phyloP scores from a whole-genome alignment of 176 grass and related monocot genomes.

The Musa schizocarpa region DNA sequence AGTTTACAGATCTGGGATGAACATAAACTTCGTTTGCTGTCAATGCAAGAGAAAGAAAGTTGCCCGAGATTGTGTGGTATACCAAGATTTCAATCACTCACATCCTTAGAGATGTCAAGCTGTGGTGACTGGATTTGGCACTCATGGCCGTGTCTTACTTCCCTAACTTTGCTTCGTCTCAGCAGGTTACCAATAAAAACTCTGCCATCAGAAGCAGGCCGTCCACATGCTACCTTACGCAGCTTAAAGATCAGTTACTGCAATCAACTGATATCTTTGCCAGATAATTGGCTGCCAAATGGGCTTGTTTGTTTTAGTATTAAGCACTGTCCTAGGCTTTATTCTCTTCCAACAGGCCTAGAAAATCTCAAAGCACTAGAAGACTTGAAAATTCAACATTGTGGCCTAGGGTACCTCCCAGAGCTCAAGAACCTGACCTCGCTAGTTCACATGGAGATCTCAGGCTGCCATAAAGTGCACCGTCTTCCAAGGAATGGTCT shows the following conservation, averaged over 20 bases:
- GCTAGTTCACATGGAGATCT: conserved; percentile 23
- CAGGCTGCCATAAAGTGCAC: conserved; percentile 13
- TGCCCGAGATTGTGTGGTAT: conserved; percentile 1
- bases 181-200: background rate
- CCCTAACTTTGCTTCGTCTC: conserved; percentile 21
- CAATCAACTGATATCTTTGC: conserved; percentile 3
- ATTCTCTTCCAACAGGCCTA: conserved; percentile 11
- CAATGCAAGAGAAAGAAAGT: conserved; percentile 21
- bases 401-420: conserved; percentile 8
- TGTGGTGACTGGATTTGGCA: conserved; percentile 33
- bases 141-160: conserved; percentile 19
- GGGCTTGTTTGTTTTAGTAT: conserved; percentile 17
- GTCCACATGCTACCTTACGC: conserved; percentile 4
- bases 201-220: background rate
- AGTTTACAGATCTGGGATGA: conserved; percentile 11
- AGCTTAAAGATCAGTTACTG: conserved; percentile 31
- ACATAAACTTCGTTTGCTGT: conserved; percentile 32
- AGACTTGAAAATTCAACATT: conserved; percentile 23
- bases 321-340: conserved; percentile 25
- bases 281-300: conserved; percentile 28
- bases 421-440: conserved; percentile 15
- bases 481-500: conserved; percentile 11
- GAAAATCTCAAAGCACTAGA: conserved; percentile 26
- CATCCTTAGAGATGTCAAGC: conserved; percentile 5
- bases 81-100: conserved; percentile 23